A percentile compares a stretch with the other conserved stretches of the same genome.
phyloP scores from a whole-genome alignment of 2,329 filamentous ascomycete genomes.

The Pseudopyrenochaeta lycopersici region DNA sequence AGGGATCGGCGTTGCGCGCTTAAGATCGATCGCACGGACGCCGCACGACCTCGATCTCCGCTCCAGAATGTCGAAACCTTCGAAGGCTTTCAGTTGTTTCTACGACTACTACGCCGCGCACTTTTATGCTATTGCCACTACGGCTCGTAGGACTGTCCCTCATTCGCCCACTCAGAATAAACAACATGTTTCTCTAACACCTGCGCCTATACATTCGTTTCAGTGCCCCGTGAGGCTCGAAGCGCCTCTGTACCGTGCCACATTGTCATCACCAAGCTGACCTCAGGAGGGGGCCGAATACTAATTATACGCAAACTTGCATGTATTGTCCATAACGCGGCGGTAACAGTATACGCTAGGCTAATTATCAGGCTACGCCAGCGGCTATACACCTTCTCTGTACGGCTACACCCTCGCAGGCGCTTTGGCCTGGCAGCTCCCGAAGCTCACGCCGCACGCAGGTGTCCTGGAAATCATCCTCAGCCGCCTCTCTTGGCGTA shows the following conservation, averaged over 20 bases:
- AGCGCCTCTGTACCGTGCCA: constrained; percentile 37
- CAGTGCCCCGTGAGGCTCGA: constrained; percentile 25
- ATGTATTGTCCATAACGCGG: constrained; percentile 30
- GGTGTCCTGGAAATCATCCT: constrained; percentile 27
- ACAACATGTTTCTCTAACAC: constrained; percentile 14
- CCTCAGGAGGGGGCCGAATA: constrained; percentile 32
- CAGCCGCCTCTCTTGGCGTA: constrained; percentile 40
- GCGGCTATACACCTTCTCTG: constrained; percentile 37
- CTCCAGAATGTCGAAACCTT: constrained; percentile 14
- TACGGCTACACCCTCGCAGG: constrained; percentile 32
- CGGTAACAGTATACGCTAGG: constrained; percentile 32
- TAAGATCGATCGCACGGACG: constrained; percentile 21
- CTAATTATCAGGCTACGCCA: constrained; percentile 28
- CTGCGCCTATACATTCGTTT: constrained; percentile 13
- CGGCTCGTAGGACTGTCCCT: background rate
- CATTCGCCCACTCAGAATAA: constrained; percentile 17
- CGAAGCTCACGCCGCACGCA: constrained; percentile 31
- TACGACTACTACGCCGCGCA: constrained; percentile 9
- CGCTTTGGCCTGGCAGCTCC: constrained; percentile 27
- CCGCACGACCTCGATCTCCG: constrained; percentile 14
- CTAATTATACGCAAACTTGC: constrained; percentile 36
- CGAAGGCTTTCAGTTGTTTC: constrained; percentile 3
- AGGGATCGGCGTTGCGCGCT: constrained; percentile 24
- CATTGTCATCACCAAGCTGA: constrained; percentile 29
- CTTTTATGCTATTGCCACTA: constrained; percentile 13